Evolutionary conservation across 1,284 basidiomycete species (phyloP).

Genomic region (Cronartium quercuum): DNA sequence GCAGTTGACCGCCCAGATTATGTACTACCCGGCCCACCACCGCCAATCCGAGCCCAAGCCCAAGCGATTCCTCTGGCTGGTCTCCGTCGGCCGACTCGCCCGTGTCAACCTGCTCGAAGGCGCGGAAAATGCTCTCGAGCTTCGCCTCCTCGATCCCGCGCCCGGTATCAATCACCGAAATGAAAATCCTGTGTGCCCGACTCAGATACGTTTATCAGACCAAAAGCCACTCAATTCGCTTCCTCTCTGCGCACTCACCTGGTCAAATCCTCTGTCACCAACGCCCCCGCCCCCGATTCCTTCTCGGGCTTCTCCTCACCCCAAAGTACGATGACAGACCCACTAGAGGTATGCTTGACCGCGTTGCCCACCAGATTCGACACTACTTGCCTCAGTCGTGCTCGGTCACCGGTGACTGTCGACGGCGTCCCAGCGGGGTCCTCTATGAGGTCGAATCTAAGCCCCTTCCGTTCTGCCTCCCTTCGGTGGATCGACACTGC

Average conservation of each 20-base stretch:
- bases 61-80: conserved; percentile 27
- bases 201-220: neutral
- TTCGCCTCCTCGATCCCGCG: conserved; percentile 67
- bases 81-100: conserved; percentile 43
- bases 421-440: conserved; percentile 43
- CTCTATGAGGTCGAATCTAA: conserved; percentile 59
- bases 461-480: conserved; percentile 64
- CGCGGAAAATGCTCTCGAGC: conserved; percentile 74
- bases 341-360: conserved; percentile 68
- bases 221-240: neutral
- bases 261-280: conserved; percentile 10
- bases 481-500: conserved; percentile 59
- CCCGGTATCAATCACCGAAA: conserved; percentile 69
- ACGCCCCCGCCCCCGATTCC: conserved; percentile 11
- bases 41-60: conserved; percentile 48
- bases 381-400: conserved; percentile 70
- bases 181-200: conserved; percentile 57
- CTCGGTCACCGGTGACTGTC: conserved; percentile 48
- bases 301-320: conserved; percentile 47
- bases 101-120: conserved; percentile 76
- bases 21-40: conserved; percentile 51
- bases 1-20: conserved; percentile 50
- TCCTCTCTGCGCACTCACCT: conserved; percentile 5
- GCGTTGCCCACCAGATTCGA: conserved; percentile 78
- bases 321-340: conserved; percentile 63